phyloP scores from a whole-genome alignment of 2,329 filamentous ascomycete species.

The Ambrosiella cleistominuta region DNA sequence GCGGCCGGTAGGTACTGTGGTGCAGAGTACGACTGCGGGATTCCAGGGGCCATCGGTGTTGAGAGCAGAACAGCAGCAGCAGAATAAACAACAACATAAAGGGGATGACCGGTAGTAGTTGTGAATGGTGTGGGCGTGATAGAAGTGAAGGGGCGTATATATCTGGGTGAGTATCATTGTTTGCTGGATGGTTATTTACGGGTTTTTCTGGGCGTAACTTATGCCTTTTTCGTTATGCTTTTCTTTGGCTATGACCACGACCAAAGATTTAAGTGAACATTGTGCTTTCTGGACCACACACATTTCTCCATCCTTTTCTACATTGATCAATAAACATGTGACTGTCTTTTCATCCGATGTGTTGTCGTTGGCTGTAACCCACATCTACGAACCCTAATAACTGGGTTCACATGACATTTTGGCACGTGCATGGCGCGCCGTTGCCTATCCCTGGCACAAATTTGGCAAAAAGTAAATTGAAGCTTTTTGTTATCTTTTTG shows the following conservation, averaged over 20 bases:
- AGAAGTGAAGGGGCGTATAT: background rate
- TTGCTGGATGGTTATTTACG: background rate
- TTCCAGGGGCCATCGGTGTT: slow-evolving; percentile 38
- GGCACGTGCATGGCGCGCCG: background rate
- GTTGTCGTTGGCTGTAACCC: background rate
- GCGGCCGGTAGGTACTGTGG: slow-evolving; percentile 2
- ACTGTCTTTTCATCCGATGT: background rate
- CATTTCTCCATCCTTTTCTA: background rate
- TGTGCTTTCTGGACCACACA: background rate
- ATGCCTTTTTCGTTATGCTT: background rate
- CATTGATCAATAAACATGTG: background rate
- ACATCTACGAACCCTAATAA: background rate
- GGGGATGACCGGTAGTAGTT: background rate
- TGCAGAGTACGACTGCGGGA: slow-evolving; percentile 16
- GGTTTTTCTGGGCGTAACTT: background rate
- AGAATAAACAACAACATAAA: background rate
- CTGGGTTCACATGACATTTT: background rate
- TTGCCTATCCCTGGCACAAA: background rate
- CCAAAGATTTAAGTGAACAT: background rate
- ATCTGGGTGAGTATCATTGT: background rate
- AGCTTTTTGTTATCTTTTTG: no score
- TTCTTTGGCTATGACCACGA: background rate
- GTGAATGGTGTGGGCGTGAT: background rate
- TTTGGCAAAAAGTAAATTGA: no score
- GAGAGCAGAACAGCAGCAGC: slow-evolving; percentile 15